Base-by-base conservation (phyloP, 2,329 filamentous ascomycete genomes). In the Ophiocordyceps camponoti-saundersi region DNA sequence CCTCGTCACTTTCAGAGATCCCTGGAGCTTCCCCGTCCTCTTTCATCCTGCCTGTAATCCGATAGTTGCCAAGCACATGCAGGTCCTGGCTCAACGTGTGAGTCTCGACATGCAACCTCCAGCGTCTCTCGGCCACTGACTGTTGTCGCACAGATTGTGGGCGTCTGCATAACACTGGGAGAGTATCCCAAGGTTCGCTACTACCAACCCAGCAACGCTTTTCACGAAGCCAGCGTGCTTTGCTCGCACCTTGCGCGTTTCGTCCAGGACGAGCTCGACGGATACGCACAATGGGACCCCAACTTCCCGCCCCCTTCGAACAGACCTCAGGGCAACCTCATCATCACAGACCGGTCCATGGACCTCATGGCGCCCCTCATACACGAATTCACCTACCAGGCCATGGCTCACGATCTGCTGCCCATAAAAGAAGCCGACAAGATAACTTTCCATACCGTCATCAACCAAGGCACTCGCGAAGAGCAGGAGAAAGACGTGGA, bases 351-450 rank as follows among this genome's bases (percentile, higher is more conserved):
- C 61, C 78, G 92, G 51, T 86, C 88, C 8, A 92, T 98, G 83
- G 92, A 98, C 61, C 65, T 95, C 3, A 79, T 83, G 66, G 81
- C 90, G 0, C 92, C 92, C 1, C 66, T 96, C 12, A 60, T 96
- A 4, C 92, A 98, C 64, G 92, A 98, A 58, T 95, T 98, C 60
- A 95, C 92, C 13, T 98, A 96, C 61, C 92, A 98, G 64, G 88
- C 92, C 45, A 96, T 98, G 90, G 90, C 87, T 3, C 86, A 95
- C 62, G 92, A 98, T 59, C 69, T 98, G 10, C 68, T 98, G 29
- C 83, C 84, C 0, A 87, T 98, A 58, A 80, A 84, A 56, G 92
- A 96, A 47, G 82, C 77, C 22, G 88, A 95, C 53, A 95, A 92
- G 61, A 75, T 93, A 11, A 87, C 82, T 0, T 98, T 89, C 60